Percentiles rank a stretch among this genome's conserved stretches.
Conservation (phyloP, 495 filamentous ascomycete species). For the Penicillium bovifimosum region DNA sequence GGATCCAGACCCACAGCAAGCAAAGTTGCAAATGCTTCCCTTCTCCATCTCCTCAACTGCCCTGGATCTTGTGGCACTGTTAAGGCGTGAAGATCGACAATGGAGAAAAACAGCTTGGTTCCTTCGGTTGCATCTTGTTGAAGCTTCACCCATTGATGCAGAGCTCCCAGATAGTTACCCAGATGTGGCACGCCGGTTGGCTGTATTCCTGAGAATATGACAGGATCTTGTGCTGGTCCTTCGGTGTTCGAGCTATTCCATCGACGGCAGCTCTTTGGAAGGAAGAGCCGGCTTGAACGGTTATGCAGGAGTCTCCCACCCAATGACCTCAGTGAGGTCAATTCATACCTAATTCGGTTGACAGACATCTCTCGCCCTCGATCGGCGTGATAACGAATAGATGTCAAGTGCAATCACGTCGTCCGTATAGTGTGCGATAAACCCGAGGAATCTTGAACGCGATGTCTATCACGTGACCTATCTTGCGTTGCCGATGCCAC, state of each 20-base stretch:
- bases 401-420: not conserved
- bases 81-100: slow-evolving; percentile 92
- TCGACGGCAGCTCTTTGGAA: slow-evolving; percentile 8
- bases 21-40: slow-evolving; percentile 70
- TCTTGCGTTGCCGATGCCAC: too few relatives aligned
- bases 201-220: slow-evolving; percentile 91
- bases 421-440: not conserved
- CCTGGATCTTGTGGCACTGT: slow-evolving; percentile 62
- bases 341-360: not conserved
- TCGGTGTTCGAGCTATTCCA: slow-evolving; percentile 9
- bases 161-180: slow-evolving; percentile 93
- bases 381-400: not conserved
- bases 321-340: not conserved
- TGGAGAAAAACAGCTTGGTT: slow-evolving; percentile 67
- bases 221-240: slow-evolving; percentile 12
- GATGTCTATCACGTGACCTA: slow-evolving; percentile 8
- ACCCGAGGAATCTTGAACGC: not conserved
- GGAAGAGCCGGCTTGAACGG: slow-evolving; percentile 1
- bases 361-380: slow-evolving; percentile 6
- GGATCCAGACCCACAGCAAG: slow-evolving; percentile 82
- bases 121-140: slow-evolving; percentile 55
- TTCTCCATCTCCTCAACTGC: slow-evolving; percentile 56
- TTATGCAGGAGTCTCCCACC: not conserved
- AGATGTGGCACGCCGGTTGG: slow-evolving; percentile 94
- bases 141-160: slow-evolving; percentile 75